These are phyloP conservation scores for Inosperma sp. DNA, from an alignment of 768 basidiomycete genomes.

Conservation along the genomic window DNA sequence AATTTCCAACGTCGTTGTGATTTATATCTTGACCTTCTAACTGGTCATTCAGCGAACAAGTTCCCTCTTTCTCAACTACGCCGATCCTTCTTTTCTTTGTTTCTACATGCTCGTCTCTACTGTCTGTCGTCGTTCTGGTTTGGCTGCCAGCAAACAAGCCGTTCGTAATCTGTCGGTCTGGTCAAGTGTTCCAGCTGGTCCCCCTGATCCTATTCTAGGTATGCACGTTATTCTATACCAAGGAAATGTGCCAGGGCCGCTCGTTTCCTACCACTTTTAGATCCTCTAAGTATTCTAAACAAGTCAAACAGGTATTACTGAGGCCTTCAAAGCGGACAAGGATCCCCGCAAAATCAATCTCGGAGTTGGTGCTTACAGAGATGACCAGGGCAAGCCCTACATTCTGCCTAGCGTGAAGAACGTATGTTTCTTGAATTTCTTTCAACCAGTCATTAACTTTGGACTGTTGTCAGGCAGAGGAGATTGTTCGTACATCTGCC, in stretches of 20 bases:
- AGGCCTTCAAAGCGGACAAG: constrained; percentile 95
- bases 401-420: constrained; percentile 86
- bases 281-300: constrained; percentile 8
- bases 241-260: neutral
- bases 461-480: constrained; percentile 58
- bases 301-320: constrained; percentile 65
- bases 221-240: constrained; percentile 17
- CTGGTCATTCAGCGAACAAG: constrained; percentile 7
- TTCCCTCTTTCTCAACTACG: constrained; percentile 20
- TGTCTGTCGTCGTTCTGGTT: constrained; percentile 47
- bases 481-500: constrained; percentile 55
- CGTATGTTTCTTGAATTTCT: constrained; percentile 35
- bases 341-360: constrained; percentile 93
- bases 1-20: no score
- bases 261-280: neutral
- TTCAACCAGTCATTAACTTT: constrained; percentile 1
- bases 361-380: constrained; percentile 95
- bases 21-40: neutral
- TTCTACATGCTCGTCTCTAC: constrained; percentile 44
- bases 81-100: constrained; percentile 24
- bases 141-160: constrained; percentile 32
- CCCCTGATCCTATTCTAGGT: constrained; percentile 94
- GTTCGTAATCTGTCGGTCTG: constrained; percentile 63
- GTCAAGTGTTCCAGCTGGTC: constrained; percentile 80
- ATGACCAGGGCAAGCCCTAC: constrained; percentile 92